Base-by-base conservation (phyloP, 208 protist genomes). In the Trypanosoma grayi region DNA sequence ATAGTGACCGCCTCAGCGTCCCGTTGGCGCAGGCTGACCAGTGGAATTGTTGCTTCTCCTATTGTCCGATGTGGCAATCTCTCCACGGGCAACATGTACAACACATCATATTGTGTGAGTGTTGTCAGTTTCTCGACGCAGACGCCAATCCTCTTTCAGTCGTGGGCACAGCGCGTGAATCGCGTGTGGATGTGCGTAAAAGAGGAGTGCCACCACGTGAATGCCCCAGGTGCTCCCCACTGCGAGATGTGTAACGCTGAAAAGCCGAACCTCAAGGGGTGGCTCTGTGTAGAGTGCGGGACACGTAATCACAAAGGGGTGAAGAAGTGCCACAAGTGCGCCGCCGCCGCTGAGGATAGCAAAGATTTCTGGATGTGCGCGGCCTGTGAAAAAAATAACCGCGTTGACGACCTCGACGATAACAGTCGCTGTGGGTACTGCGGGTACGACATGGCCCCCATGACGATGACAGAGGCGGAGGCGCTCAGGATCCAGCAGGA, bases 371-470 rank as follows among this genome's bases (percentile, higher is more conserved):
- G 85, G 83, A 90, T 92, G 85, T 95, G 88, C 59, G 75, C 81
- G 11, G 77, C 70, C 14, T 95, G 88, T 62, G 65, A 76, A n/a
- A 79, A 92, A 69, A 95, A 92, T 73, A 95, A 95, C 66, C 80
- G 81, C 22, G 64, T 92, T 28, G 88, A 95, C 60, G 85, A 90
- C 30, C 44, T 95, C 13, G 83, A 92, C 46, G 83, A 90, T 62
- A 95, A 95, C 67, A 92, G 88, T 55, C 54, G 77, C 0, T 95
- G 88, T 61, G 88, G 88, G 2, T 87, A 83, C 54, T 95, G 88
- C 63, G 67, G 74, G 18, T 95, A 95, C 59, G 83, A 95, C 61
- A 95, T 95, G 88, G 88, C 88, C 0, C 88, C 88, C 0, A 71
- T 79, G 13, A 76, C 71, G 22, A 57, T 58, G 30, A 77, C 70